Base-by-base conservation (phyloP, 306 rosid species). In the Dicorynia guianensis region DNA sequence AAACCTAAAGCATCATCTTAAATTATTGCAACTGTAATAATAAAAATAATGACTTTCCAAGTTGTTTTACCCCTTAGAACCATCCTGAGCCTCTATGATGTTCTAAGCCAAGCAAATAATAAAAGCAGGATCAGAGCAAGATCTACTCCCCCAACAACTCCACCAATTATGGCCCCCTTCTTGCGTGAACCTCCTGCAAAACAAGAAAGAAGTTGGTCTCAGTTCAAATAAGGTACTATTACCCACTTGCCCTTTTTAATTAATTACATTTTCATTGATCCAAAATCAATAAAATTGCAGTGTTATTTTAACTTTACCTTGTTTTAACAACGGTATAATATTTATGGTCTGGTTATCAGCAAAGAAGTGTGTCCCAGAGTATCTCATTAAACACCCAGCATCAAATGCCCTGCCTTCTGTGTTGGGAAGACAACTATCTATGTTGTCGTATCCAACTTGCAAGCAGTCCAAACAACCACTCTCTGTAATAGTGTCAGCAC, bases 111-210 rank as follows among this genome's bases (percentile, higher is more conserved):
- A 39, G 39, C 4, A 30, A 57, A 57, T 30, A 57, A 25, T 25
- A 15, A 36, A 10, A 57, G 10, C 9, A 57, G 39, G 63, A 30
- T 57, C 15, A 57, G 6, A 25, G 38, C 38, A 11, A 57, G 63
- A 57, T 36, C 11, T n/a, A n/a, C n/a, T n/a, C n/a, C n/a, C n/a
- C n/a, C n/a, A n/a, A n/a, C n/a, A n/a, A n/a, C n/a, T n/a, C n/a
- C n/a, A n/a, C n/a, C 95, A 54, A 90, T 85, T 63, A 90, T 85
- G 39, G 77, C 74, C 68, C 78, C 67, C 40, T 89, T 89, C 75
- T 79, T 83, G 71, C 63, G 79, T 74, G 86, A 79, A 57, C 80
- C 72, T 61, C 17, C 63, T 57, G 63, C 17, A 25, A 9, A 11
- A 57, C 63, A 57, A 20, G 61, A 55, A 54, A 54, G n/a, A n/a